phyloP scores from a whole-genome alignment of 2,329 filamentous ascomycete genomes.

The Colletotrichum brevisporum region DNA sequence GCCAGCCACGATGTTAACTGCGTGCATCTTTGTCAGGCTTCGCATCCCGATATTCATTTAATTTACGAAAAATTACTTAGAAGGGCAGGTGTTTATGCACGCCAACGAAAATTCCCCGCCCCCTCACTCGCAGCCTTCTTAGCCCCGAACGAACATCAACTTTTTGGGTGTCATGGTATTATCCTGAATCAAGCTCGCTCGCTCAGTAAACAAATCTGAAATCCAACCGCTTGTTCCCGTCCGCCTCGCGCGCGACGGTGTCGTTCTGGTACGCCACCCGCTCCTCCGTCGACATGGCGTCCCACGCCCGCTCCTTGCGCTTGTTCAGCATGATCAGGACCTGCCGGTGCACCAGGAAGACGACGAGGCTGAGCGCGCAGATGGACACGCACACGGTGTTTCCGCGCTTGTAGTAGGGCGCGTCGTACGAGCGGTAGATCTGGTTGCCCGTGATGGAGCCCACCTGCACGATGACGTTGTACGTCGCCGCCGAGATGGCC shows the following conservation, averaged over 20 bases:
- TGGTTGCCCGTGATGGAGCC: conserved; percentile 59
- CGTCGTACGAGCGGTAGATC: conserved; percentile 66
- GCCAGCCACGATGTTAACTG: no score
- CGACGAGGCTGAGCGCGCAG: conserved; percentile 60
- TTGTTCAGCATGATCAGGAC: conserved; percentile 56
- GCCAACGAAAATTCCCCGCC: background rate
- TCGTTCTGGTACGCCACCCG: conserved; percentile 53
- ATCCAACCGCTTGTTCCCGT: conserved; percentile 60
- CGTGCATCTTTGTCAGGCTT: background rate
- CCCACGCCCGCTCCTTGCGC: conserved; percentile 54
- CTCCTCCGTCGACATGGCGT: conserved; percentile 55
- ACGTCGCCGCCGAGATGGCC: conserved; percentile 63
- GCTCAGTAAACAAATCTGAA: conserved; percentile 39
- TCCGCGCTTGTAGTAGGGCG: conserved; percentile 69
- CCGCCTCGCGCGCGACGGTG: conserved; percentile 58
- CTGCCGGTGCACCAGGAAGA: conserved; percentile 65
- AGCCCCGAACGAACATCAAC: background rate
- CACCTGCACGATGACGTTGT: conserved; percentile 65
- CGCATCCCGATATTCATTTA: background rate
- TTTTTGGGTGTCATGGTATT: no score
- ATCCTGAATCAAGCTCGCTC: background rate
- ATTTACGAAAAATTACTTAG: conserved; percentile 2
- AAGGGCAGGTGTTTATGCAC: conserved; percentile 17
- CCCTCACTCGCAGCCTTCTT: background rate
- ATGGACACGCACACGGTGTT: conserved; percentile 71